These are phyloP conservation scores for Sequoia sempervirens DNA, from an alignment of 75 land plant genomes.

Conservation along the genomic window DNA sequence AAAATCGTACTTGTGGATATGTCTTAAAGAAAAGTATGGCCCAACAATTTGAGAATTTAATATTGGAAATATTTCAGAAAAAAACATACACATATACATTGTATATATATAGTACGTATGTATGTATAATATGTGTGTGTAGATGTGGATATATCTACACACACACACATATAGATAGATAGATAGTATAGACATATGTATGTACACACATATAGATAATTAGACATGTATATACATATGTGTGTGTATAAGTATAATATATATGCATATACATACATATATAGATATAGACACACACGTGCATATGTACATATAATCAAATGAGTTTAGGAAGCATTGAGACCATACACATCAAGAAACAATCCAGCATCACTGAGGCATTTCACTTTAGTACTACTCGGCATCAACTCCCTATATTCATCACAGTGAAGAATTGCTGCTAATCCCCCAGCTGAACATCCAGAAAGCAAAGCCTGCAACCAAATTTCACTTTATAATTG, in stretches of 20 bases:
- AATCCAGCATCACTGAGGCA: slow-evolving; percentile 92
- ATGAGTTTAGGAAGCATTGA: not conserved
- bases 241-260: no score
- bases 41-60: not conserved
- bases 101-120: not conserved
- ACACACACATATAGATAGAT: no score
- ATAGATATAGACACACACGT: not conserved
- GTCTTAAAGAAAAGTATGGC: not conserved
- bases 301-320: not conserved
- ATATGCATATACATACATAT: not conserved
- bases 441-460: slow-evolving; percentile 97
- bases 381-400: slow-evolving; percentile 52
- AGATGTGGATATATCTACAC: no score
- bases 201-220: no score
- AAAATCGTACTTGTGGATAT: not conserved
- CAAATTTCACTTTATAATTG: slow-evolving; percentile 4
- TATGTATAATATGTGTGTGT: no score
- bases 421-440: slow-evolving; percentile 83
- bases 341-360: slow-evolving; percentile 66
- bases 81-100: not conserved
- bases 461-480: slow-evolving; percentile 80
- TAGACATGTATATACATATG: no score
- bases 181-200: no score
- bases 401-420: slow-evolving; percentile 40
- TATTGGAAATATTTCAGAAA: not conserved